These are phyloP conservation scores for Bolboschoenoplectus hybrid DNA, from an alignment of 202 grass and related monocot genomes.

Conservation along the genomic window DNA sequence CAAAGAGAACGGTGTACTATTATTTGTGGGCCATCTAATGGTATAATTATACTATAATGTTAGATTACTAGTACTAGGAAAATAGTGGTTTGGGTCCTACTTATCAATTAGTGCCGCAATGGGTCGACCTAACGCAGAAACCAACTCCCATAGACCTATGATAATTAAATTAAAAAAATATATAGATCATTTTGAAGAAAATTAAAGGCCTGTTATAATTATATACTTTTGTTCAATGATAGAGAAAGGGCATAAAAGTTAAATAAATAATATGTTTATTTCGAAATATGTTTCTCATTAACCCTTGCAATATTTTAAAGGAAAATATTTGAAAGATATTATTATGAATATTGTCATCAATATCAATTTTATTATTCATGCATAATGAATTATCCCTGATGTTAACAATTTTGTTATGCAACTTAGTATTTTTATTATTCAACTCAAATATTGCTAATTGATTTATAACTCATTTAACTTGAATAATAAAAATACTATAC, in stretches of 20 bases:
- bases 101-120: constrained; percentile 28
- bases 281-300: neutral
- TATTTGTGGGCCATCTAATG: neutral
- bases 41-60: neutral
- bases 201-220: neutral
- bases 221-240: neutral
- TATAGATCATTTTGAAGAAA: neutral
- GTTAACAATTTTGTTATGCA: no score
- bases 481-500: no score
- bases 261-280: neutral
- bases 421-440: no score
- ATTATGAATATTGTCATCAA: no score
- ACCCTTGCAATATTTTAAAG: no score
- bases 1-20: neutral
- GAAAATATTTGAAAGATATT: no score
- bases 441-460: no score
- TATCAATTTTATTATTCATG: no score
- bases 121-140: constrained; percentile 36
- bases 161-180: neutral
- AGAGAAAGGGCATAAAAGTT: neutral
- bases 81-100: constrained; percentile 25
- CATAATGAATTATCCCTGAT: no score
- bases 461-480: no score
- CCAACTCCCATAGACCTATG: neutral
- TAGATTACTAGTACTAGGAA: constrained; percentile 29